A percentile compares a stretch with the other conserved stretches of the same genome.
These are phyloP conservation scores for Ilyonectria destructans DNA, from an alignment of 2,329 filamentous ascomycete species.

Conservation along the genomic window DNA sequence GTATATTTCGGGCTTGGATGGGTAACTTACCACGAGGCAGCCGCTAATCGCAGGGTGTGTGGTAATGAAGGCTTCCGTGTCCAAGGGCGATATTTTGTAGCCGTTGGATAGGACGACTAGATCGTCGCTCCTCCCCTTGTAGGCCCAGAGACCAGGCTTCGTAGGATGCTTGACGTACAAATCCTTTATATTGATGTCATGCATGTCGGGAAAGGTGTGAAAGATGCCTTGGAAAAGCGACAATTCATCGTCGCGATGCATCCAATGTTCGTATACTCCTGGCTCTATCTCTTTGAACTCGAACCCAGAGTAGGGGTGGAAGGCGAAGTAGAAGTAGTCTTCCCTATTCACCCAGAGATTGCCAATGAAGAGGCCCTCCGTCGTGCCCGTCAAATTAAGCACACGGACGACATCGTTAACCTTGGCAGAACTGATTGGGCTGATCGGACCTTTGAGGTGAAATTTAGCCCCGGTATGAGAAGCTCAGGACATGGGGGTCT, in stretches of 20 bases:
- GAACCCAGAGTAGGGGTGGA: slow-evolving; percentile 55
- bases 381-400: slow-evolving; percentile 54
- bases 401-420: slow-evolving; percentile 54
- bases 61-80: slow-evolving; percentile 49
- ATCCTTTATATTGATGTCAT: slow-evolving; percentile 52
- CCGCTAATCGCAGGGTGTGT: slow-evolving; percentile 48
- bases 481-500: neutral
- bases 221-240: slow-evolving; percentile 53
- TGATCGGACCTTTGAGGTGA: slow-evolving; percentile 46
- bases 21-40: slow-evolving; percentile 41
- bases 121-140: slow-evolving; percentile 51
- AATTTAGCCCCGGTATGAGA: neutral
- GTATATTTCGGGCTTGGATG: too few species aligned
- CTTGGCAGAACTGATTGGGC: slow-evolving; percentile 46
- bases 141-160: slow-evolving; percentile 51
- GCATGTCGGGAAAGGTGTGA: slow-evolving; percentile 50
- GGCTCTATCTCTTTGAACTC: slow-evolving; percentile 53
- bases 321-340: slow-evolving; percentile 54
- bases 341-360: slow-evolving; percentile 48
- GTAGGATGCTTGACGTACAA: slow-evolving; percentile 49
- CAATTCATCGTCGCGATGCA: slow-evolving; percentile 51
- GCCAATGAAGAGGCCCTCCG: slow-evolving; percentile 55
- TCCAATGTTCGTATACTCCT: slow-evolving; percentile 53
- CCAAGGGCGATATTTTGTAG: slow-evolving; percentile 52
- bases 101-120: slow-evolving; percentile 52